Base-by-base conservation (phyloP, 352 stramenopile genomes). In the Pythium vanterpoolii region DNA sequence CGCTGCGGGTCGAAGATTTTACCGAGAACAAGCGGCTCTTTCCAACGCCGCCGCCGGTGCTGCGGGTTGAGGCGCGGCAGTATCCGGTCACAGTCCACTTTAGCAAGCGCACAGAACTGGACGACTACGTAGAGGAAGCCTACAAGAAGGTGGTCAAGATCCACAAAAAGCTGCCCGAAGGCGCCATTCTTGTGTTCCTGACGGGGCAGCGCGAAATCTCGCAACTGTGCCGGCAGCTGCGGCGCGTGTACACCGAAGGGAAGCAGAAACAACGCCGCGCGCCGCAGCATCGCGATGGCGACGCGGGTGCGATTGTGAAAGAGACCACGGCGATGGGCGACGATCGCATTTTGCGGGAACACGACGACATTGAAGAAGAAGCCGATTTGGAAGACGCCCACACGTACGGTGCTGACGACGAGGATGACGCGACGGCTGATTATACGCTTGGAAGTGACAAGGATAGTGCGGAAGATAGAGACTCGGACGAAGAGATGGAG, bases 71-170 rank as follows among this genome's bases (percentile, higher is more conserved):
- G 30, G 95, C 95, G 24, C 83, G 97, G 55, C 97, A 98, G 65
- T 97, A 97, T 71, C 96, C 96, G 0, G 97, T 99, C 5, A 98
- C 93, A 1, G 87, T 99, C 53, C 96, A 99, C 77, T 99, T 99
- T 69, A 98, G 90, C 69, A 98, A 98, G 72, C 85, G 94, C 42
- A 99, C 97, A 1, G 96, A 99, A 62, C 72, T 99, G 51, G 83
- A 98, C 38, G 87, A 99, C 71, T 99, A 99, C 73, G 83, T 98
- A 50, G 74, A 86, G 33, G 95, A 90, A 31, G 93, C 95, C 8
- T 98, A 97, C 68, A 96, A 97, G 55, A 99, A 99, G 69, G 83
- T 95, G 31, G 62, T 95, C 21, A 98, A 98, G 71, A 99, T 99
- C 58, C 97, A 99, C 81, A 82, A 90, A 52, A 98, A 97, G 64